These are phyloP conservation scores for Arbutus unedo DNA, from an alignment of 148 eudicot species.

Conservation along the genomic window DNA sequence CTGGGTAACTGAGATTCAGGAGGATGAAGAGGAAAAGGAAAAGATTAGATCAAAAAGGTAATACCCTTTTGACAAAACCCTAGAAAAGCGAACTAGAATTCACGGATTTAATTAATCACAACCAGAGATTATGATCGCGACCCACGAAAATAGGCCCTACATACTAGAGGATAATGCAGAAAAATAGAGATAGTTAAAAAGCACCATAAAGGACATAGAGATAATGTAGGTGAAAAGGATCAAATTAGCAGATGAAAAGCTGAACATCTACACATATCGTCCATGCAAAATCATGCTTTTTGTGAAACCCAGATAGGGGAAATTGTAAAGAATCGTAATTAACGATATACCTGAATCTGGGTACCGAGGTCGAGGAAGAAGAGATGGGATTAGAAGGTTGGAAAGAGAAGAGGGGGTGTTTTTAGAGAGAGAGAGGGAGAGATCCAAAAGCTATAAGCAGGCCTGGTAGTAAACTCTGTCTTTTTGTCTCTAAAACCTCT, in stretches of 20 bases:
- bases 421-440: not conserved
- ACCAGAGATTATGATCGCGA: conserved; percentile 2
- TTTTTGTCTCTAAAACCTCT: not conserved
- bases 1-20: not conserved
- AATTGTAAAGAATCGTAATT: not conserved
- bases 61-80: not conserved
- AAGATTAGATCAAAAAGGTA: not conserved
- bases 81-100: not conserved
- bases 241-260: not conserved
- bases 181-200: not conserved
- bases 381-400: not conserved
- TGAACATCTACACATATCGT: not conserved
- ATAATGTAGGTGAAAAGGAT: conserved; percentile 12
- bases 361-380: not conserved
- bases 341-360: conserved; percentile 12
- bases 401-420: not conserved
- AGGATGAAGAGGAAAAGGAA: not conserved
- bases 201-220: not conserved
- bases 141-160: not conserved
- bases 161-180: not conserved
- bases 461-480: not conserved
- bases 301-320: not conserved
- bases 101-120: not conserved
- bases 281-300: not conserved
- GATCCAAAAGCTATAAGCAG: not conserved